These are phyloP conservation scores for Buxus sempervirens DNA, from an alignment of 164 flowering plant genomes.

Conservation along the genomic window DNA sequence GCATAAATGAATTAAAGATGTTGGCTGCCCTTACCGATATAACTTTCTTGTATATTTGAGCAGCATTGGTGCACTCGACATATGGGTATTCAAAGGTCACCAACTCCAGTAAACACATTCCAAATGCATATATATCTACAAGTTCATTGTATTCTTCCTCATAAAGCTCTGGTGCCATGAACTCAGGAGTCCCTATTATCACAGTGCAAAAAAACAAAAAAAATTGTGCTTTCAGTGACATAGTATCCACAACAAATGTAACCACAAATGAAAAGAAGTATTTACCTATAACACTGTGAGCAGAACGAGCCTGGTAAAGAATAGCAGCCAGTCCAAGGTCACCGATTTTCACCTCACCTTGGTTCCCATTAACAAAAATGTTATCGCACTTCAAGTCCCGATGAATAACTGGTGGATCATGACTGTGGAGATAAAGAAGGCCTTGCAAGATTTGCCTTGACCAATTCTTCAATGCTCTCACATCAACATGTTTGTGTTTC, in stretches of 20 bases:
- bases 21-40: constrained; percentile 54
- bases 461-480: constrained; percentile 95
- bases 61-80: constrained; percentile 88
- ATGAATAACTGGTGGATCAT: constrained; percentile 89
- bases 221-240: neutral
- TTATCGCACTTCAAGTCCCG: constrained; percentile 95
- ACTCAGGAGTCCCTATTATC: constrained; percentile 81
- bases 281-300: constrained; percentile 92
- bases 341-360: constrained; percentile 92
- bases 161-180: constrained; percentile 99
- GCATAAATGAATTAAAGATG: neutral
- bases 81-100: constrained; percentile 97
- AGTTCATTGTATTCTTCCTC: constrained; percentile 97
- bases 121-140: constrained; percentile 97
- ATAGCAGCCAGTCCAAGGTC: constrained; percentile 91
- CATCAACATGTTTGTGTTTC: constrained; percentile 88
- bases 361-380: constrained; percentile 92
- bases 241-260: constrained; percentile 1
- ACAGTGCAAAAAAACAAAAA: constrained; percentile 5
- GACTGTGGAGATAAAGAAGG: constrained; percentile 81
- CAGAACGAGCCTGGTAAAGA: constrained; percentile 67
- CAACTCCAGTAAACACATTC: constrained; percentile 94
- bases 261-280: neutral
- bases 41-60: constrained; percentile 96
- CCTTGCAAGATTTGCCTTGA: constrained; percentile 93